Evolutionary conservation across 2,329 filamentous ascomycete species (phyloP), one percentile per base, ranked within the genome.

Genomic region (Colletotrichum higginsianum): DNA sequence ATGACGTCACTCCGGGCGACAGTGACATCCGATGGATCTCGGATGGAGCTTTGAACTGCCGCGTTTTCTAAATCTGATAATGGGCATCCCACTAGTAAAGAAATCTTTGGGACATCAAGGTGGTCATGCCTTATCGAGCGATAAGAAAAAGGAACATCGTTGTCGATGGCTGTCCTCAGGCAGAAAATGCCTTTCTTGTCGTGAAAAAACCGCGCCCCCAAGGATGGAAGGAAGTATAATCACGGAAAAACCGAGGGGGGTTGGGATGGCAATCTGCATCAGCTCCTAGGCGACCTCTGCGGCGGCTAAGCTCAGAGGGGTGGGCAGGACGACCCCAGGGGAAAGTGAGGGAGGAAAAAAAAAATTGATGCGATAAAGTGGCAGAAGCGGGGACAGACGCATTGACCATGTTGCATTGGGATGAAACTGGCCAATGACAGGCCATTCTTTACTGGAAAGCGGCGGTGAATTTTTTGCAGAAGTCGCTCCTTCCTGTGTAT

Each of bases 401-500:
- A 71, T 44, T 7, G 68, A 57, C 44, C 68, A 60, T 21, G 23
- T 49, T 35, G 9, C 35, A 49, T 69, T 69, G 4, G 21, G 4
- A 3, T 6, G 8, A n/a, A n/a, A 13, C 21, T 9, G n/a, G 4
- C 63, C 63, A 66, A 66, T 66, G 44, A 66, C 1, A 16, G 4
- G 11, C 5, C 55, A 30, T 35, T 38, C 23, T 67, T 58, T n/a
- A 52, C 35, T n/a, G 74, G 67, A 46, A 66, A 71, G 63, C 56
- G 52, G 52, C 38, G 74, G 44, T 60, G 52, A 44, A 40, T 0
- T 75, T 84, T 50, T 82, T 84, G 83, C 84, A 83, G 74, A 67
- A n/a, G 18, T 62, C 55, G 35, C 53, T 57, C 57, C 49, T 67
- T 67, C 68, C 82, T 83, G 82, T 83, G 82, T 83, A 83, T 83